Evolutionary conservation across 768 basidiomycete species (phyloP).

Genomic region (Exsudoporus frostii): DNA sequence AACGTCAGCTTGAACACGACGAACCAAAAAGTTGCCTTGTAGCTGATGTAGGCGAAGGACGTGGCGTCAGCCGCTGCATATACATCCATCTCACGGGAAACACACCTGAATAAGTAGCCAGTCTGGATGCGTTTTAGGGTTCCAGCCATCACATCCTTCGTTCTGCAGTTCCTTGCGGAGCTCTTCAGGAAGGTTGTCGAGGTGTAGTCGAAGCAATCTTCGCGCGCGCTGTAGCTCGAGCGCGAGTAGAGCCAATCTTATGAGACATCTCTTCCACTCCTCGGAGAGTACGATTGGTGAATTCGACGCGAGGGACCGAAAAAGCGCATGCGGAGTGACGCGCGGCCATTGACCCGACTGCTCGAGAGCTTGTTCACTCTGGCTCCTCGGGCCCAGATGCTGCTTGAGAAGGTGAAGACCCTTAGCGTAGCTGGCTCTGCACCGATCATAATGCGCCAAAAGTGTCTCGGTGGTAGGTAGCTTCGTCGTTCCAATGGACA

Average conservation of each 20-base stretch:
- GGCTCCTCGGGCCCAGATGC: slow-evolving; percentile 12
- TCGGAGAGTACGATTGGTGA: slow-evolving; percentile 12
- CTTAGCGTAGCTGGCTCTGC: slow-evolving; percentile 2
- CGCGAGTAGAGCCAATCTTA: slow-evolving; percentile 26
- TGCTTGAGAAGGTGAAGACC: not conserved
- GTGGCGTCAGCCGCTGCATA: not conserved
- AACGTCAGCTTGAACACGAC: slow-evolving; percentile 41
- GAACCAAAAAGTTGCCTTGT: slow-evolving; percentile 41
- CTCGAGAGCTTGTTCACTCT: slow-evolving; percentile 16
- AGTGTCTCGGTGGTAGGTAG: slow-evolving; percentile 3
- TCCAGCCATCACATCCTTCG: slow-evolving; percentile 20
- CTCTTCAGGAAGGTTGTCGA: slow-evolving; percentile 27
- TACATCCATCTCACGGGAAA: not conserved
- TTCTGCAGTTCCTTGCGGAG: slow-evolving; percentile 28
- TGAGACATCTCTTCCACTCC: slow-evolving; percentile 32
- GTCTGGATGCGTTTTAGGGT: slow-evolving; percentile 28
- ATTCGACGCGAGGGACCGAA: slow-evolving; percentile 30
- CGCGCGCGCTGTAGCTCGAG: slow-evolving; percentile 38
- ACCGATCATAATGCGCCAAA: slow-evolving; percentile 4
- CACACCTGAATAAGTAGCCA: slow-evolving; percentile 46
- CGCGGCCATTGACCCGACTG: slow-evolving; percentile 38
- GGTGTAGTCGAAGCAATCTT: slow-evolving; percentile 30
- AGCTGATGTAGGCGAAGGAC: slow-evolving; percentile 30
- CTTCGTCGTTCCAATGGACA: not conserved
- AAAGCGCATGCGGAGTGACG: slow-evolving; percentile 29